Conservation (phyloP, 108 stramenopile species). For the Cylindrotheca closterium region DNA sequence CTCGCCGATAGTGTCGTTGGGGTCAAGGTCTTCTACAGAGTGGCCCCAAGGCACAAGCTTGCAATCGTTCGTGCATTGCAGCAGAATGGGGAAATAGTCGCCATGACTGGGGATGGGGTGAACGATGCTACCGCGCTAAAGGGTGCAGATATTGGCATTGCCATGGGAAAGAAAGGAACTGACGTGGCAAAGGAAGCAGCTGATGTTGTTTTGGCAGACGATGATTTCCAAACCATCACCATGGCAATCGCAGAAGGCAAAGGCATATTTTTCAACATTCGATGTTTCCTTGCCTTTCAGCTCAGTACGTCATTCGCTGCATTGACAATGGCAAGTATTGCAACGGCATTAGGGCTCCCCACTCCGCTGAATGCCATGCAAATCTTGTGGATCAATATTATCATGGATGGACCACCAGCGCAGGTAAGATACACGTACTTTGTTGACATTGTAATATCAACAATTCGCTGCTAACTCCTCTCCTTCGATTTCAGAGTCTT, state of each 20-base stretch:
- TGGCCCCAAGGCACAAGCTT: constrained; percentile 94
- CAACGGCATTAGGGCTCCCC: constrained; percentile 83
- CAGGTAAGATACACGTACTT: constrained; percentile 4
- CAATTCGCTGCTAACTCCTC: neutral
- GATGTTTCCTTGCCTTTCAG: constrained; percentile 96
- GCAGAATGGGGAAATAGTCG: constrained; percentile 89
- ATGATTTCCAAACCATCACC: constrained; percentile 92
- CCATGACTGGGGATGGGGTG: constrained; percentile 97
- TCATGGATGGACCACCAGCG: constrained; percentile 97
- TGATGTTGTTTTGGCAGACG: constrained; percentile 91
- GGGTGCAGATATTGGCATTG: constrained; percentile 95
- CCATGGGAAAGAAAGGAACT: constrained; percentile 94
- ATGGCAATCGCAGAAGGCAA: constrained; percentile 95
- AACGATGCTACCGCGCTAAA: constrained; percentile 97
- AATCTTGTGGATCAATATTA: constrained; percentile 98
- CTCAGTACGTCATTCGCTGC: constrained; percentile 95
- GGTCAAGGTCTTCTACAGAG: constrained; percentile 94
- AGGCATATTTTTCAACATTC: constrained; percentile 98
- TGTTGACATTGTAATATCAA: neutral
- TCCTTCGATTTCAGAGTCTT: constrained; percentile 50
- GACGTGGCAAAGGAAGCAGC: constrained; percentile 99
- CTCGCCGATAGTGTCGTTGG: constrained; percentile 64
- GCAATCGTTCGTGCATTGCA: constrained; percentile 93
- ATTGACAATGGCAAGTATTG: constrained; percentile 85
- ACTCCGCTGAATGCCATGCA: constrained; percentile 97